Evolutionary conservation across 1,139 yeast genomes (phyloP).

Genomic region (Torulaspora globosa): DNA sequence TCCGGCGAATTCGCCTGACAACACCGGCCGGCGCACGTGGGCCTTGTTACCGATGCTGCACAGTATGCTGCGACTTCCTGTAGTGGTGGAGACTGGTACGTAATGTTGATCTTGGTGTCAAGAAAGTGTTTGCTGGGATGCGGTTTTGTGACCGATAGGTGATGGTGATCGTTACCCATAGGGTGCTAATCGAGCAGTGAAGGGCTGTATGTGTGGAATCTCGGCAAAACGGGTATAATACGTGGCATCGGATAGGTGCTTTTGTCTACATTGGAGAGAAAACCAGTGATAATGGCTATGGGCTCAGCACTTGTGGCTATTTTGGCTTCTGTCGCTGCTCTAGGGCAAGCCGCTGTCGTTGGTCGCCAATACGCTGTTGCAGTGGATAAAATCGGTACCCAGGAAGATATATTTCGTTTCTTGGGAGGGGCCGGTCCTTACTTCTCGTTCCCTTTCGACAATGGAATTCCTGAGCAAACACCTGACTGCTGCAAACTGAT

Average conservation of each 20-base stretch:
- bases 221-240: neutral
- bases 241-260: neutral
- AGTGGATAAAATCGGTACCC: conserved; percentile 11
- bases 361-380: conserved; percentile 1
- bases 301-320: conserved; percentile 2
- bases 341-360: conserved; percentile 7
- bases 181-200: no score
- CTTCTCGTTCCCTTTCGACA: conserved; percentile 39
- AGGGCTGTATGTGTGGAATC: no score
- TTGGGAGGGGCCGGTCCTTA: conserved; percentile 48
- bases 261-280: neutral
- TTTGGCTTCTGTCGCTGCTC: conserved; percentile 7
- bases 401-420: conserved; percentile 21
- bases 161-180: no score
- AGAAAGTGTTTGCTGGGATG: no score
- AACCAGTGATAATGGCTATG: neutral
- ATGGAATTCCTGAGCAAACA: conserved; percentile 41
- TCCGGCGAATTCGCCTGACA: neutral
- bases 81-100: no score
- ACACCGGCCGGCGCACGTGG: neutral
- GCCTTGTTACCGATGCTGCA: neutral
- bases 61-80: no score
- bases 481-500: conserved; percentile 55
- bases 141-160: no score
- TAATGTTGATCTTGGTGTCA: neutral